Evolutionary conservation across 345 rosid species (phyloP).

Genomic region (Punica granatum): DNA sequence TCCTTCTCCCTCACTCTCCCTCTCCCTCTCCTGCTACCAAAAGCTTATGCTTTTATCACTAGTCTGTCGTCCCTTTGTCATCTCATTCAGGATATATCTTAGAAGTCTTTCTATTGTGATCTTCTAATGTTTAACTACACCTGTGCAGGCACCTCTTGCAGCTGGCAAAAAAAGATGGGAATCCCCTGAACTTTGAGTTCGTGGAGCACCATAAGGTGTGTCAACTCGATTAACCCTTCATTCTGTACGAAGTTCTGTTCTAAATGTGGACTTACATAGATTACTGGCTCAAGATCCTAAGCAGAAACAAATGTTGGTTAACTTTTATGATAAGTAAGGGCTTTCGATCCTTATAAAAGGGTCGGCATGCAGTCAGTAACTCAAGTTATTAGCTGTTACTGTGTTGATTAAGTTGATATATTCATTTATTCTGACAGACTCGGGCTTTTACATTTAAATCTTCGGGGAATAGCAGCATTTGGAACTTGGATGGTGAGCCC

Average conservation of each 20-base stretch:
- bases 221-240: slow-evolving; percentile 2
- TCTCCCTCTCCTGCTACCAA: not conserved
- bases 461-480: slow-evolving; percentile 63
- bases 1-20: not conserved
- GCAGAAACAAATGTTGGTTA: not conserved
- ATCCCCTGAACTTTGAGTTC: slow-evolving; percentile 69
- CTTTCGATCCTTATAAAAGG: not conserved
- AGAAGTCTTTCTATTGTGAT: not conserved
- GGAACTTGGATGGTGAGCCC: slow-evolving; percentile 96
- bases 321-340: not conserved
- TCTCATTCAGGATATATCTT: not conserved
- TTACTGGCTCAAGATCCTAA: not conserved
- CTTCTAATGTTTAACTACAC: not conserved
- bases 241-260: slow-evolving; percentile 2
- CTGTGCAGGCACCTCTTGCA: slow-evolving; percentile 83
- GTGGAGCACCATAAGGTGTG: slow-evolving; percentile 85
- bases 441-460: slow-evolving; percentile 81
- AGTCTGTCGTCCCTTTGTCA: not conserved
- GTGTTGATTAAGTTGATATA: not conserved
- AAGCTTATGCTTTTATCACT: not conserved
- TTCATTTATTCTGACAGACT: slow-evolving; percentile 35
- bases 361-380: not conserved
- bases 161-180: slow-evolving; percentile 75
- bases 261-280: not conserved
- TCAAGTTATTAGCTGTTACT: not conserved